phyloP scores from a whole-genome alignment of 495 filamentous ascomycete species.

The Rusavskia elegans region DNA sequence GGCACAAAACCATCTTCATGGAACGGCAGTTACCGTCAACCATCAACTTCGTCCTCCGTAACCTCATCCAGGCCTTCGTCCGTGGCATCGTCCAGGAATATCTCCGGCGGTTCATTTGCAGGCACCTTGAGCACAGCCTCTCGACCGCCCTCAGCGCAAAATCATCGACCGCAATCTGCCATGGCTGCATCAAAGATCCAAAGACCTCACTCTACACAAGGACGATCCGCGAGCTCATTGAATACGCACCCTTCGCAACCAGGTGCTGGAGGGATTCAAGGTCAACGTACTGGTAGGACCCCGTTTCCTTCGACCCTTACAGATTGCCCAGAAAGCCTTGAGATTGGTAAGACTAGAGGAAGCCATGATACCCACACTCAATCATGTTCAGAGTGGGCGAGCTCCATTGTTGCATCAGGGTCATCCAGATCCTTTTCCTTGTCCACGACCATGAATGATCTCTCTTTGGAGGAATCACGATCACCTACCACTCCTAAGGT shows the following conservation, averaged over 20 bases:
- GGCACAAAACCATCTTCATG: slow-evolving; percentile 23
- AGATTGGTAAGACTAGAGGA: slow-evolving; percentile 1
- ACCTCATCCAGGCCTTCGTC: slow-evolving; percentile 28
- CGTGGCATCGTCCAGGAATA: slow-evolving; percentile 29
- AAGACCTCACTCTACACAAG: slow-evolving; percentile 24
- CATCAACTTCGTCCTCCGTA: slow-evolving; percentile 26
- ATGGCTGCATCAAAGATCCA: slow-evolving; percentile 21
- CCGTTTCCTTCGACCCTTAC: slow-evolving; percentile 17
- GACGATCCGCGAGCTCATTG: slow-evolving; percentile 45
- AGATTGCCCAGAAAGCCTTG: slow-evolving; percentile 7
- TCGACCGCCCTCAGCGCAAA: slow-evolving; percentile 30
- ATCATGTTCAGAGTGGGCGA: slow-evolving; percentile 7
- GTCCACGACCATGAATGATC: not conserved
- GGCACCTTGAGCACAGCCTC: slow-evolving; percentile 37
- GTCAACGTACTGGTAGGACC: slow-evolving; percentile 58
- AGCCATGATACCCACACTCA: slow-evolving; percentile 13
- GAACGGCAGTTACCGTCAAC: slow-evolving; percentile 22
- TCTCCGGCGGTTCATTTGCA: slow-evolving; percentile 32
- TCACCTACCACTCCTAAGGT: not conserved
- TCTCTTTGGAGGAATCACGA: slow-evolving; percentile 2
- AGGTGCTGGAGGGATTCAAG: slow-evolving; percentile 22
- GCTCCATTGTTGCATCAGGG: slow-evolving; percentile 1
- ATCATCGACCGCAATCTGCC: slow-evolving; percentile 31
- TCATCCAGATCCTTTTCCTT: not conserved
- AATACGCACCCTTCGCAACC: slow-evolving; percentile 34